Evolutionary conservation across 768 basidiomycete genomes (phyloP).

Genomic region (Lyophyllum shimeji): DNA sequence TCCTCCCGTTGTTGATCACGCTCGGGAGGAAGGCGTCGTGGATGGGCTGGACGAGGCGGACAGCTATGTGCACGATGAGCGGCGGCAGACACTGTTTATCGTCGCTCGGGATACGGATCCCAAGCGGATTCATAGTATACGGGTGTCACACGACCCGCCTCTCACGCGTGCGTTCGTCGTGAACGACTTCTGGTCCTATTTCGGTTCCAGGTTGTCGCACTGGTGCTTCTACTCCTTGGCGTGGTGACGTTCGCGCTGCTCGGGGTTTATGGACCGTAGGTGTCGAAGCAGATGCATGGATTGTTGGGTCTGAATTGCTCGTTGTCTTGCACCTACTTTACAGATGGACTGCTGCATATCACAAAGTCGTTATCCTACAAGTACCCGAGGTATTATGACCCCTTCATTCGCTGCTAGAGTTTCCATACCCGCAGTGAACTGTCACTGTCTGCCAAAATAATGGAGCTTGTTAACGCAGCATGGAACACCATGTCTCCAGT

Average conservation of each 20-base stretch:
- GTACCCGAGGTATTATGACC: too few relatives aligned
- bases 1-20: constrained; percentile 64
- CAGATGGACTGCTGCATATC: not conserved
- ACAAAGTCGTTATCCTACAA: too few relatives aligned
- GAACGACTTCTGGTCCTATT: constrained; percentile 69
- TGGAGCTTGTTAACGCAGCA: not conserved
- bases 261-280: constrained; percentile 2
- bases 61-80: constrained; percentile 56
- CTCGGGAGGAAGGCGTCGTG: constrained; percentile 52
- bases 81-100: constrained; percentile 75
- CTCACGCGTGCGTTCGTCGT: constrained; percentile 48
- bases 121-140: constrained; percentile 47
- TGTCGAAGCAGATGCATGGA: not conserved
- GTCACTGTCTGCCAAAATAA: not conserved
- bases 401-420: not conserved
- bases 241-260: constrained; percentile 12
- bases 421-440: not conserved
- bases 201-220: constrained; percentile 26
- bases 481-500: not conserved
- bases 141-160: constrained; percentile 57
- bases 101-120: constrained; percentile 43
- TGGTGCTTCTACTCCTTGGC: constrained; percentile 19
- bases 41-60: constrained; percentile 53
- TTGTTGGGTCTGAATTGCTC: not conserved
- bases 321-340: not conserved